Conservation (phyloP, 2,329 filamentous ascomycete genomes). For the Colletotrichum theobromicola region DNA sequence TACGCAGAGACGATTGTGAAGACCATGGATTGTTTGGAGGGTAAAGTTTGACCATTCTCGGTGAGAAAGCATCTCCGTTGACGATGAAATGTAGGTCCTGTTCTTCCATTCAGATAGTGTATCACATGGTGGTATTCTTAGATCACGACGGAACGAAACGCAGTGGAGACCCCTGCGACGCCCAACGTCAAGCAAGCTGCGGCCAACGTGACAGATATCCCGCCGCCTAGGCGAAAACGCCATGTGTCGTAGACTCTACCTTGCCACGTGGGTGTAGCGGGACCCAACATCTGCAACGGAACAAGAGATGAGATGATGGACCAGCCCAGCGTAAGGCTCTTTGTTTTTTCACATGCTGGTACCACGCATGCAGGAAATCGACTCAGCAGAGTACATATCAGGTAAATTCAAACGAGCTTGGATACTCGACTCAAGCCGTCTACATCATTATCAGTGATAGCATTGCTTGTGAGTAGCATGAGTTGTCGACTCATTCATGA, state of each 20-base stretch:
- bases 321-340: neutral
- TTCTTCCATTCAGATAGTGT: neutral
- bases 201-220: neutral
- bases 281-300: neutral
- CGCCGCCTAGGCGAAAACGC: neutral
- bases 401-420: neutral
- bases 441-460: accelerated
- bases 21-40: neutral
- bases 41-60: neutral
- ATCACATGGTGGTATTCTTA: neutral
- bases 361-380: neutral
- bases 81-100: neutral
- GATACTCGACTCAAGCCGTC: neutral
- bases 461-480: neutral
- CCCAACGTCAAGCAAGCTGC: neutral
- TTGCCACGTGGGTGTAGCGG: neutral
- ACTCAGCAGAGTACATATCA: neutral
- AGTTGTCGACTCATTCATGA: neutral
- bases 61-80: neutral
- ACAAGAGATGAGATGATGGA: neutral
- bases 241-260: neutral
- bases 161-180: neutral
- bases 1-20: neutral
- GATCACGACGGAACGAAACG: neutral
- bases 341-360: neutral